Base-by-base conservation (phyloP, 1,284 basidiomycete species). In the Cryptococcus floricola region DNA sequence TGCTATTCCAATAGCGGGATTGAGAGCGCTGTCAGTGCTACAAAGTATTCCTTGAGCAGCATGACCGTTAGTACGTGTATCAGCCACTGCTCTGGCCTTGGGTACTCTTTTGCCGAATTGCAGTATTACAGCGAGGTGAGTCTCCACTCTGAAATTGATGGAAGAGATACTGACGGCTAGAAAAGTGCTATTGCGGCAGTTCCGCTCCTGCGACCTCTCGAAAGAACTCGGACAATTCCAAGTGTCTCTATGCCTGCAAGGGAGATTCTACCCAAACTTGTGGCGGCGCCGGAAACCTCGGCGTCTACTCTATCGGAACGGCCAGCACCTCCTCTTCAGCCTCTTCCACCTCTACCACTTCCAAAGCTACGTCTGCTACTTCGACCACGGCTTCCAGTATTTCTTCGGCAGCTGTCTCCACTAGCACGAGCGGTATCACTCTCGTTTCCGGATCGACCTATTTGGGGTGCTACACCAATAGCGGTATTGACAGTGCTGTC, bases 181-280 rank as follows among this genome's bases (percentile, higher is more conserved):
- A 6, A 1, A 23, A 68, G 67, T 68, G 66, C 43, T 65, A 25
- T 27, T 66, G 63, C 23, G 57, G 58, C n/a, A 60, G 60, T 38
- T 53, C 31, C 7, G 31, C 31, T 6, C 31, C 31, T 34, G 55
- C 7, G 25, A 55, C 14, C 31, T 42, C 47, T 19, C 39, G 16
- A 37, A 47, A 25, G 54, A 39, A 41, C 19, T n/a, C 52, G 19
- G 34, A 55, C 4, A 52, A 60, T 13, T 25, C 57, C 10, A 57
- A 48, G 5, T 64, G 66, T 49, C 53, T 19, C 10, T 28, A n/a
- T 14, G 23, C 42, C 4, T 68, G 65, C 45, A 38, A 34, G 4
- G 66, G 64, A 19, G 59, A 65, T 41, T 47, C 23, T 28, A 48
- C 31, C 16, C 23, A 39, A 25, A 53, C 37, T n/a, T 66, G 62